Base-by-base conservation (phyloP, 495 filamentous ascomycete species). In the Aspergillus homomorphus region DNA sequence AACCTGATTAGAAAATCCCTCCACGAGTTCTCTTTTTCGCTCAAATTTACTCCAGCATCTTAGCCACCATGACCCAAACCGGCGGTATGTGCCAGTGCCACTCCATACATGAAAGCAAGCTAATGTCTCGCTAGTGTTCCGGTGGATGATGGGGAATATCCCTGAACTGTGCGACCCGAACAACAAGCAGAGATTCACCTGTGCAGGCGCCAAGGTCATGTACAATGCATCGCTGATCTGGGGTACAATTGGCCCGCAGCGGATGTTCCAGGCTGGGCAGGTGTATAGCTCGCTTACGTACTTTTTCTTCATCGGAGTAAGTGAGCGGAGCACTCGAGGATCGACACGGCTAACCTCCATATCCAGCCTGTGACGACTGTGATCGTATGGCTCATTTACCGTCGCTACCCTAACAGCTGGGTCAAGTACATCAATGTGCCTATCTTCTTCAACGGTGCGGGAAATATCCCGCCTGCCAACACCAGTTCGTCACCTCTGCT, bases 71-170 rank as follows among this genome's bases (percentile, higher is more conserved):
- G 30, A 61, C 58, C 9, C 64, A 66, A 19, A 66, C 62, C 3
- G 64, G 64, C 33, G 66, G 66, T 68, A 55, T 16, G 53, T 49
- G 10, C 8, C 23, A 0, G 6, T 21, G 12, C 7, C 45, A 12
- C 1, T 9, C 8, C 43, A 9, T 20, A 5, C 10, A 8, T 3
- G 20, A 16, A 7, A 38, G 4, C 10, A 5, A 49, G 15, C 59
- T 65, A 49, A 65, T 21, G 2, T 24, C n/a, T 4, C 14, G 18
- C 7, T 14, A 44, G 78, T 82, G 14, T 70, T 82, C 57, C 76
- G 80, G 42, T 83, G 81, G 75, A 74, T 77, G 28, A 60, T 82
- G n/a, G 71, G 75, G 21, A 46, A 69, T 22, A 82, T 84, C 56
- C 44, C 57, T 7, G 71, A 74, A 30, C 69, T 82, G 16, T 84